Conservation (phyloP, 148 eudicot species). For the Agrostemma githago region DNA sequence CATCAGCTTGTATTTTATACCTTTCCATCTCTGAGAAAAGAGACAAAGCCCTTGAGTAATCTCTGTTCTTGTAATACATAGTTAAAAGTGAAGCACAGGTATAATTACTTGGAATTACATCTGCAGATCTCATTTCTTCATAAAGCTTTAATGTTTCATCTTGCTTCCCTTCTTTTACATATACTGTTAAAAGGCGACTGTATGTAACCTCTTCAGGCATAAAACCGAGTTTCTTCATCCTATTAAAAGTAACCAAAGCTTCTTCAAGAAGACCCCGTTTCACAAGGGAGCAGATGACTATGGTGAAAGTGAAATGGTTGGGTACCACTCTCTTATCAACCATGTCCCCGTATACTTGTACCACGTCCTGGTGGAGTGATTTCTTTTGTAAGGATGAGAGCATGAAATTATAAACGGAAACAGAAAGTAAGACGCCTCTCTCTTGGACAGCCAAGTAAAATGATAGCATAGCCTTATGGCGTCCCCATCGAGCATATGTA, state of each 20-base stretch:
- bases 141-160: slow-evolving; percentile 60
- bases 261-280: slow-evolving; percentile 63
- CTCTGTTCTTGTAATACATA: slow-evolving; percentile 59
- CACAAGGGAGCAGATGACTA: slow-evolving; percentile 66
- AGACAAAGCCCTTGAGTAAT: slow-evolving; percentile 76
- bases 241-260: slow-evolving; percentile 47
- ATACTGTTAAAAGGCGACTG: slow-evolving; percentile 52
- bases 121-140: slow-evolving; percentile 54
- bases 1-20: slow-evolving; percentile 58
- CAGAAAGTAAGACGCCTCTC: slow-evolving; percentile 54
- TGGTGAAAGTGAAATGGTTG: slow-evolving; percentile 70
- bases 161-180: slow-evolving; percentile 44
- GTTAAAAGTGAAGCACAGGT: slow-evolving; percentile 85
- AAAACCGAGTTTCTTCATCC: slow-evolving; percentile 66
- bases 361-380: slow-evolving; percentile 51
- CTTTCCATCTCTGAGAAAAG: slow-evolving; percentile 83
- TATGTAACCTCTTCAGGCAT: slow-evolving; percentile 87
- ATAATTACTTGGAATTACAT: slow-evolving; percentile 66
- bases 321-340: slow-evolving; percentile 42
- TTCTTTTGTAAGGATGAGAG: slow-evolving; percentile 91
- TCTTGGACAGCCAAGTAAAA: slow-evolving; percentile 79
- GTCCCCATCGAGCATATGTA: slow-evolving; percentile 93
- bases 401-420: slow-evolving; percentile 86
- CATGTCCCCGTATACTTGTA: slow-evolving; percentile 66
- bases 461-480: slow-evolving; percentile 78